Conservation (phyloP, 495 filamentous ascomycete genomes). For the Podospora australis region DNA sequence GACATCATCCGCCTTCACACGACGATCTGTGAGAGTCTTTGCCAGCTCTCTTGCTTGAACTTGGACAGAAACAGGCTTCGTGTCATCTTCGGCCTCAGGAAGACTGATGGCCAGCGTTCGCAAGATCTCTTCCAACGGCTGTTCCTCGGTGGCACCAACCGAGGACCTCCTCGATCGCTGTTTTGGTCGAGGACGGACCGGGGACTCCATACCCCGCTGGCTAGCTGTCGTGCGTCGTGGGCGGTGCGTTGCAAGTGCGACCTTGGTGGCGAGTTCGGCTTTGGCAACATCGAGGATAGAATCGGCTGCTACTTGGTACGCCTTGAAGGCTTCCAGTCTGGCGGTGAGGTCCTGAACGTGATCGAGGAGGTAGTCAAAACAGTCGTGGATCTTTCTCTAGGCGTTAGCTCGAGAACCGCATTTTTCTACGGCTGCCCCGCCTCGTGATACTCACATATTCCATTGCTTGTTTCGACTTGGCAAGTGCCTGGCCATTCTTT, state of each 20-base stretch:
- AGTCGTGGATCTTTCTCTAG: conserved; percentile 27
- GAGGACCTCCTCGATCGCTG: conserved; percentile 23
- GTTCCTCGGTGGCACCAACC: conserved; percentile 20
- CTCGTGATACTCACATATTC: conserved; percentile 30
- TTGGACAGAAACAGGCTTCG: conserved; percentile 4
- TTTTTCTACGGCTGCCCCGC: not conserved
- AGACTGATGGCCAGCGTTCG: conserved; percentile 25
- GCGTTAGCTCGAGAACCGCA: conserved; percentile 7
- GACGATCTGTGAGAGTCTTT: conserved; percentile 25
- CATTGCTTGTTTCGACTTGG: conserved; percentile 31
- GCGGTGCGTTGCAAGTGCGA: not conserved
- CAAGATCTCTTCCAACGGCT: conserved; percentile 27
- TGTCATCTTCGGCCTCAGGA: conserved; percentile 14
- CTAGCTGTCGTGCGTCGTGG: conserved; percentile 4
- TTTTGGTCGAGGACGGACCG: conserved; percentile 20
- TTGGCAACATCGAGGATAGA: conserved; percentile 23
- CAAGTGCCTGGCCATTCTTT: conserved; percentile 29
- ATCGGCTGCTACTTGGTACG: conserved; percentile 24
- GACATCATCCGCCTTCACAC: conserved; percentile 29
- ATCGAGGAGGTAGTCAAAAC: conserved; percentile 33
- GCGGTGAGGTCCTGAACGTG: conserved; percentile 20
- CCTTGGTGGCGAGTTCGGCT: conserved; percentile 15
- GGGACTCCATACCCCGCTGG: conserved; percentile 16
- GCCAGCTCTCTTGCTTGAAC: conserved; percentile 13
- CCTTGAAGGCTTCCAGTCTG: conserved; percentile 23